Base-by-base conservation (phyloP, 176 grass and related monocot species). In the Oryza rufipogon region DNA sequence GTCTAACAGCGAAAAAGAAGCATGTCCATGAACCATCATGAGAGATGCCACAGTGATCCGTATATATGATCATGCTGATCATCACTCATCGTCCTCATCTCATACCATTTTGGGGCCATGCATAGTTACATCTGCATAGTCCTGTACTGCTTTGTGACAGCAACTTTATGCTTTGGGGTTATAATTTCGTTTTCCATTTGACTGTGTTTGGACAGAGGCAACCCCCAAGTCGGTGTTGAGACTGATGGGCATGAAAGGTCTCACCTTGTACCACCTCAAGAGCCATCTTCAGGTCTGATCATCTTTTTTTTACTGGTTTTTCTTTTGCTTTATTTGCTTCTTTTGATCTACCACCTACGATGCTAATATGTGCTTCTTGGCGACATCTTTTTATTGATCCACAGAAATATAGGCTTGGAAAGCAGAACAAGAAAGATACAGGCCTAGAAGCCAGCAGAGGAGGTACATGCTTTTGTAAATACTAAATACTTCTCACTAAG, bases 321-420 rank as follows among this genome's bases (percentile, higher is more conserved):
- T 26, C 13, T 25, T 66, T 28, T 52, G 58, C 7, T 74, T 14
- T 44, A 67, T 0, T 12, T 48, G 16, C 78, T 66, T 54, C 13
- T 68, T 81, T 78, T 30, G 15, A 39, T 70, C 36, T 46, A 4
- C 4, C 16, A 15, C 28, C 3, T 5, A 15, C n/a, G 3, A 7
- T 42, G 47, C 77, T 56, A 64, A 44, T 75, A 79, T 9, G 9
- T 36, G 36, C 68, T 74, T 74, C 44, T 1, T 25, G 30, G 4
- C 16, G 9, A 60, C 68, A 64, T 48, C 9, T 52, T 15, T 19
- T 22, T 71, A 26, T 14, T 28, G 66, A 26, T 44, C 49, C 76
- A 49, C 86, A 98, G 95, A 98, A 98, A 88, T 98, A 98, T 84
- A 93, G 95, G 66, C 85, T 98, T 28, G 95, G 92, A 82, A 93